Conservation (phyloP, 2,329 filamentous ascomycete species). For the Colletotrichum tropicicola region DNA sequence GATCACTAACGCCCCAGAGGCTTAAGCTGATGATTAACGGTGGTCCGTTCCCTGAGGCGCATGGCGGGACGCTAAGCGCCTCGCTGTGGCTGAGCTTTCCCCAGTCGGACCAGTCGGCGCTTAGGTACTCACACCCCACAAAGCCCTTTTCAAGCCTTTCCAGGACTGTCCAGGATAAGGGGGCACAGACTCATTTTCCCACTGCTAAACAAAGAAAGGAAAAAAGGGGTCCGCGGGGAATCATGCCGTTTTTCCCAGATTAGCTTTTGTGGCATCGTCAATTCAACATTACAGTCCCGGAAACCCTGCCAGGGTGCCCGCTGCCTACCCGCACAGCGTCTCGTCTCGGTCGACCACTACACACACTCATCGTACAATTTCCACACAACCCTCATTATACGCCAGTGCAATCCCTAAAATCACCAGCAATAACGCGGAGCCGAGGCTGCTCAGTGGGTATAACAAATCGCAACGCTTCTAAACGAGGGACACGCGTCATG, state of each 20-base stretch:
- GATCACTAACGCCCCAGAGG: too few species aligned
- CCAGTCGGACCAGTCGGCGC: not conserved
- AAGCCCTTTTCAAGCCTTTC: slow-evolving; percentile 4
- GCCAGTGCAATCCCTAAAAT: not conserved
- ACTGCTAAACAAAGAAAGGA: not conserved
- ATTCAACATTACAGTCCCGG: slow-evolving; percentile 25
- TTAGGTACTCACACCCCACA: not conserved
- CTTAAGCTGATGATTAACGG: too few species aligned
- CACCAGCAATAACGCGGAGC: not conserved
- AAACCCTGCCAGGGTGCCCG: not conserved
- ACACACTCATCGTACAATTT: not conserved
- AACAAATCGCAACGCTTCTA: slow-evolving; percentile 29
- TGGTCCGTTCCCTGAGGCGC: too few species aligned
- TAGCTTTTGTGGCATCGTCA: slow-evolving; percentile 21
- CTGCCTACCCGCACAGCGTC: not conserved
- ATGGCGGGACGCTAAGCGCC: too few species aligned
- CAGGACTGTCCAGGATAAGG: not conserved
- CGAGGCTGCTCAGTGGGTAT: slow-evolving; percentile 18
- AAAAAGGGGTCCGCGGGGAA: slow-evolving; percentile 24
- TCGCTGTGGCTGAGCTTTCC: slow-evolving; percentile 6
- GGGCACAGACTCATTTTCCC: not conserved
- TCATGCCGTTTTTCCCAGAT: slow-evolving; percentile 1
- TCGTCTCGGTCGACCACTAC: not conserved
- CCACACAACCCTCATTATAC: not conserved
- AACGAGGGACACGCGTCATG: not conserved